A percentile compares a stretch with the other conserved stretches of the same genome.
Evolutionary conservation across 805 yeast genomes (phyloP).

Genomic region (Tetrapisispora nanseiensis): DNA sequence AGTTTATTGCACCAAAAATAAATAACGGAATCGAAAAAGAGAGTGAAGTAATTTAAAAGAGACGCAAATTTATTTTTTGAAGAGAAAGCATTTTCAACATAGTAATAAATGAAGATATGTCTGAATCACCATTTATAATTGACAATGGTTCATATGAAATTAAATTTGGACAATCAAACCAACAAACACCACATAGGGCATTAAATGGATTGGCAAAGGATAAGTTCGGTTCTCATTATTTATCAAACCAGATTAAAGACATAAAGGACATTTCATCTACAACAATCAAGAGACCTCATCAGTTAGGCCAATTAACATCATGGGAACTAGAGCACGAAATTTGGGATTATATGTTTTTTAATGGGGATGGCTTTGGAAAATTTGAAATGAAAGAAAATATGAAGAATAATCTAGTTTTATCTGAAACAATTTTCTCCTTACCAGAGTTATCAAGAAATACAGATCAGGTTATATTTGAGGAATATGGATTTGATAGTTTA

Average conservation of each 20-base stretch:
- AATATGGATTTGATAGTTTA: slow-evolving; percentile 67
- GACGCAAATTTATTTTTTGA: not conserved
- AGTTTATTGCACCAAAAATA: too few species aligned
- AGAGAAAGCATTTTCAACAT: too few species aligned
- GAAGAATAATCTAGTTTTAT: slow-evolving; percentile 54
- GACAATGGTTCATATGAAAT: slow-evolving; percentile 88
- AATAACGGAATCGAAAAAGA: too few species aligned
- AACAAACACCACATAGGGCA: slow-evolving; percentile 38
- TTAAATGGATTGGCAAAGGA: slow-evolving; percentile 68
- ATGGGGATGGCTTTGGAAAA: slow-evolving; percentile 35
- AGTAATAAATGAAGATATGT: slow-evolving; percentile 11
- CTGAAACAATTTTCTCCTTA: slow-evolving; percentile 74
- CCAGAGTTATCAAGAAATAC: slow-evolving; percentile 75
- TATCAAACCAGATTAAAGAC: slow-evolving; percentile 58
- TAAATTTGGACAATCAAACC: slow-evolving; percentile 47
- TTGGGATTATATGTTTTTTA: slow-evolving; percentile 73
- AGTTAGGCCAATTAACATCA: slow-evolving; percentile 77
- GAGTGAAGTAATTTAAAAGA: not conserved
- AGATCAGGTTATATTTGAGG: slow-evolving; percentile 91
- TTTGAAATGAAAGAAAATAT: slow-evolving; percentile 35
- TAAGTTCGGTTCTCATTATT: slow-evolving; percentile 58
- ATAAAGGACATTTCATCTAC: slow-evolving; percentile 70
- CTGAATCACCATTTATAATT: slow-evolving; percentile 39
- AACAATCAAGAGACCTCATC: slow-evolving; percentile 69
- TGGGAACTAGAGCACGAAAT: slow-evolving; percentile 86